Conservation (phyloP, 192 early-diverging fungal species). For the Tieghemiomyces parasiticus region DNA sequence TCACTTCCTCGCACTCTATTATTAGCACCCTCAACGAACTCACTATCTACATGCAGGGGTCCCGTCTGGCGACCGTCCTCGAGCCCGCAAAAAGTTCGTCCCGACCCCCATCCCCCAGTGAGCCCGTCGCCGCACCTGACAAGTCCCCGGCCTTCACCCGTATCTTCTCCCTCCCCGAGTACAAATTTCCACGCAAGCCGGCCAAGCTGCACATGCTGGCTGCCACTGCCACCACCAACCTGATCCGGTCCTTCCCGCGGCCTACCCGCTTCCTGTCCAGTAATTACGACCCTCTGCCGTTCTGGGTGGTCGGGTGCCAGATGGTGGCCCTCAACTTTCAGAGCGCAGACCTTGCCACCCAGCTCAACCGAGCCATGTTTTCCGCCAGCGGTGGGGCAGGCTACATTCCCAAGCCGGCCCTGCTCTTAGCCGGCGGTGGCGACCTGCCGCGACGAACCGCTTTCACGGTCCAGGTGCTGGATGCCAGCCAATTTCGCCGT, state of each 20-base stretch:
- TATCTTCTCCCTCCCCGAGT: conserved; percentile 64
- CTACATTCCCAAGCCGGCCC: conserved; percentile 63
- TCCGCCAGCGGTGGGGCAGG: conserved; percentile 49
- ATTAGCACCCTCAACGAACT: background rate
- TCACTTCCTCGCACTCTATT: no score
- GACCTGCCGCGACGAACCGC: background rate
- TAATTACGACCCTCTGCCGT: conserved; percentile 70
- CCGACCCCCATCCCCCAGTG: background rate
- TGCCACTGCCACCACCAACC: conserved; percentile 28
- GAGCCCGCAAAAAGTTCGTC: background rate
- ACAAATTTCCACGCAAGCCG: conserved; percentile 20
- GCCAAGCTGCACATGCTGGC: conserved; percentile 36
- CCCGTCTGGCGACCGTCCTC: background rate
- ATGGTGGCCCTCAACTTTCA: conserved; percentile 88
- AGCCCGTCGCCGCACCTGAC: conserved; percentile 5
- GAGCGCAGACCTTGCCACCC: conserved; percentile 62
- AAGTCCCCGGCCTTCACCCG: conserved; percentile 35
- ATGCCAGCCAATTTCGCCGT: background rate
- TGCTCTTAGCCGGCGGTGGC: conserved; percentile 11
- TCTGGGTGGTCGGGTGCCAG: conserved; percentile 71
- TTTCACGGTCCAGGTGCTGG: background rate
- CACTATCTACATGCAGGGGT: background rate
- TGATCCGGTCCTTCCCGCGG: conserved; percentile 61
- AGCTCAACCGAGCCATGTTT: conserved; percentile 80
- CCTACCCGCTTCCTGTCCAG: conserved; percentile 61